Percentiles rank a stretch among this genome's conserved stretches.
phyloP scores from a whole-genome alignment of 371 early-diverging fungal genomes.

The Mortierella sp. region DNA sequence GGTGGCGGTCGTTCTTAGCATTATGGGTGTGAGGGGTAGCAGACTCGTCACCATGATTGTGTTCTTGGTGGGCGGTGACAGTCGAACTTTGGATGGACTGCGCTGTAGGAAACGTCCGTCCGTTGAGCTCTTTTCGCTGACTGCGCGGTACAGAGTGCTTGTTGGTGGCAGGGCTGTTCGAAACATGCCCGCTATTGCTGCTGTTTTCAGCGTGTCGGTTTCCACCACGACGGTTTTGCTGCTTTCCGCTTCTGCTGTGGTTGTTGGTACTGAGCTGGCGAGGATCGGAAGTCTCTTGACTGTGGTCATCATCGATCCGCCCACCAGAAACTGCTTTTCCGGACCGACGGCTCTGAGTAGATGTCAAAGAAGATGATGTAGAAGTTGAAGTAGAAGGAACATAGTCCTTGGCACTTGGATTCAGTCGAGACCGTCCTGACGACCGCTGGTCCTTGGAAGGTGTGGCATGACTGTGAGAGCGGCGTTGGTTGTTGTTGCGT shows the following conservation, averaged over 20 bases:
- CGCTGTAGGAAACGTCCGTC: constrained; percentile 14
- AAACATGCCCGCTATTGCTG: constrained; percentile 1
- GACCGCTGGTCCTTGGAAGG: neutral
- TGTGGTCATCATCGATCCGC: neutral
- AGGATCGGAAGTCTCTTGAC: neutral
- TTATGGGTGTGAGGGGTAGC: neutral
- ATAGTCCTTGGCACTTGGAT: constrained; percentile 15
- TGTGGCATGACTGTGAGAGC: neutral
- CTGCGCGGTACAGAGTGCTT: neutral
- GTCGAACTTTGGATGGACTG: neutral
- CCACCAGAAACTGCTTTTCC: neutral
- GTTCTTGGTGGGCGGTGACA: neutral
- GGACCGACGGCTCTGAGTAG: neutral
- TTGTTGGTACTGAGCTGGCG: constrained; percentile 17
- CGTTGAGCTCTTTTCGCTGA: constrained; percentile 23
- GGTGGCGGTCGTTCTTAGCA: neutral
- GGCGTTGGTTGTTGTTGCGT: neutral
- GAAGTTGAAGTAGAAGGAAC: constrained; percentile 3
- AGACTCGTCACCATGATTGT: neutral
- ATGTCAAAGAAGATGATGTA: neutral
- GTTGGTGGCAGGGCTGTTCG: neutral
- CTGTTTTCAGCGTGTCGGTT: neutral
- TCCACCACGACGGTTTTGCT: neutral
- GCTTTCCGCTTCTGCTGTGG: constrained; percentile 1
- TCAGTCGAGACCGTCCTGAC: constrained; percentile 6